Evolutionary conservation across 73 alveolate species (phyloP).

Genomic region (Paraurostyla sp.): DNA sequence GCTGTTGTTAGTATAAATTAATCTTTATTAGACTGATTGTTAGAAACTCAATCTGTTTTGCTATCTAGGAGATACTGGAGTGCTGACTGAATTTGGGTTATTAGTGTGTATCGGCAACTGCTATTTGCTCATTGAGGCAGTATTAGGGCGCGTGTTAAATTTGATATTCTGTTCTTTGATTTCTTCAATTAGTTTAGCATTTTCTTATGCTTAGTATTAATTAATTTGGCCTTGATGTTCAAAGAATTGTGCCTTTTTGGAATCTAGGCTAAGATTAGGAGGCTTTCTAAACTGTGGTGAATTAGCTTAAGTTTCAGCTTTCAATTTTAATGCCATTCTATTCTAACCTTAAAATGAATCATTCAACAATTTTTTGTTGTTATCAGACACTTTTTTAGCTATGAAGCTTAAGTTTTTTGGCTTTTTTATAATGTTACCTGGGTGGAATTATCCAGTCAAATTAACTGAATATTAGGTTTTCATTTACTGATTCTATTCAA

Average conservation of each 20-base stretch:
- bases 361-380: not conserved
- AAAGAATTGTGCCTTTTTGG: no score
- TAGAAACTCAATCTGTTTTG: slow-evolving; percentile 22
- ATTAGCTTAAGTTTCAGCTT: no score
- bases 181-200: no score
- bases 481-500: not conserved
- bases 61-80: slow-evolving; percentile 32
- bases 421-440: not conserved
- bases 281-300: no score
- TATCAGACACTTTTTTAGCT: not conserved
- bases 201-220: no score
- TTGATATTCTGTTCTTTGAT: no score
- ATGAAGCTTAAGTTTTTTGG: slow-evolving; percentile 18
- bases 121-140: slow-evolving; percentile 9
- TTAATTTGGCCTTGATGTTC: no score
- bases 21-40: not conserved
- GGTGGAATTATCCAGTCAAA: not conserved
- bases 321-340: no score
- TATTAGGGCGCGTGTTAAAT: slow-evolving; percentile 7
- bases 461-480: not conserved
- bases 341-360: not conserved
- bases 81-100: slow-evolving; percentile 5
- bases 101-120: not conserved
- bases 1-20: not conserved
- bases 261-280: no score